Base-by-base conservation (phyloP, 2,329 filamentous ascomycete species). In the Gaeumannomyces tritici region DNA sequence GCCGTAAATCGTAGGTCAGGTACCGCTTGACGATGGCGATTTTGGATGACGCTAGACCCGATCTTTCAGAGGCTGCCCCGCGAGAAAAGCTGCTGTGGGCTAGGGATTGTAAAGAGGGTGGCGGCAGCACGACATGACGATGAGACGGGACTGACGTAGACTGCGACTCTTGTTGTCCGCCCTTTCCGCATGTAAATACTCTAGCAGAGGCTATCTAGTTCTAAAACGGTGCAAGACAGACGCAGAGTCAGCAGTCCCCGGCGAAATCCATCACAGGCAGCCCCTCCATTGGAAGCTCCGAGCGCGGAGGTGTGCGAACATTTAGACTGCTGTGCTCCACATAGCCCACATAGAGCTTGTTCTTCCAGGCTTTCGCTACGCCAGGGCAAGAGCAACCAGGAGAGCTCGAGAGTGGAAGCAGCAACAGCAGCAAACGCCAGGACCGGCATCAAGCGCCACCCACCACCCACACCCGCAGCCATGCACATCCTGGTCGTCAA, bases 401-500 rank as follows among this genome's bases (percentile, higher is more conserved):
- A 42, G 35, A 42, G 35, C 35, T 13, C 15, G 35, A 42, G 35
- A 42, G 47, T 31, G 15, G 55, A 28, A 31, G 18, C n/a, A n/a
- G n/a, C n/a, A n/a, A n/a, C n/a, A 54, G 18, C 55, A 29, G 26
- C 28, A 51, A 31, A 7, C 28, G 24, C n/a, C 28, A 42, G 28
- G 24, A 21, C 42, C 42, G 18, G 42, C 5, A 51, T 13, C 59
- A 60, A 54, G 58, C 9, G 28, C 24, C 58, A 27, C 12, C n/a
- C n/a, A n/a, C n/a, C n/a, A n/a, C n/a, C n/a, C n/a, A n/a, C 60
- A 27, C n/a, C n/a, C 9, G 18, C 47, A 66, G 76, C 70, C 63
- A 86, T 86, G 83, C 83, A 86, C 69, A 86, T 86, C 68, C 81
- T 86, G 68, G 77, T 89, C 62, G 85, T 86, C 67, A 93, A 93